Evolutionary conservation across 805 yeast species (phyloP), one percentile per base, ranked within the genome.

Genomic region (Starmerella ratchasimensis): DNA sequence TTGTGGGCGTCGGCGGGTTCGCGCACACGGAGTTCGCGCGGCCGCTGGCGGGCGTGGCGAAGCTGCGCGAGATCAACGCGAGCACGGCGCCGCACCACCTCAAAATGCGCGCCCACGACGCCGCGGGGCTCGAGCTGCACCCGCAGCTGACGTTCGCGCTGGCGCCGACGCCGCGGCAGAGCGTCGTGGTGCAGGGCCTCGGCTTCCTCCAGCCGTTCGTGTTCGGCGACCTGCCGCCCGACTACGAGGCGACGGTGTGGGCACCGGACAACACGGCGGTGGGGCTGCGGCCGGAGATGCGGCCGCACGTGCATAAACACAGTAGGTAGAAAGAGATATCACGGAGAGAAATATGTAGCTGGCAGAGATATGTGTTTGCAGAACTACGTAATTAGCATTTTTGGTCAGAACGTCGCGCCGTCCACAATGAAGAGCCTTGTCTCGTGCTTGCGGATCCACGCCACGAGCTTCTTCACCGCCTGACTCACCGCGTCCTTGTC

Each of bases 371-470:
- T 11, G 25, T 23, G 19, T 8, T 25, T 18, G 6, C 24, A 24
- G 13, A 14, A 29, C 11, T 29, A 9, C 7, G 16, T 18, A 5
- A 9, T 29, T 15, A 24, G 27, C 13, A 4, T 31, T 9, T 7
- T 19, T 18, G 9, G 6, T 50, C 46, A 75, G 51, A 73, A 79
- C 0, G 69, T 65, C 0, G 80, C 81, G 1, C 90, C 90, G n/a
- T 74, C 76, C 17, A 73, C 71, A 9, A 79, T 72, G 54, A 82
- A 83, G 25, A 83, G 54, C 28, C 90, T 61, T 37, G 72, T 73
- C 44, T 79, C 79, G 47, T 80, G 70, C 44, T 67, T 72, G 43
- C 70, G 66, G 48, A 93, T 76, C 94, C 95, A 86, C 34, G 65
- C 65, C 7, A 80, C 73, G 11, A 83, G 71, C 16, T 65, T 63